Evolutionary conservation across 2,329 filamentous ascomycete genomes (phyloP), one percentile per base, ranked within the genome.

Genomic region (Colletotrichum noveboracense): DNA sequence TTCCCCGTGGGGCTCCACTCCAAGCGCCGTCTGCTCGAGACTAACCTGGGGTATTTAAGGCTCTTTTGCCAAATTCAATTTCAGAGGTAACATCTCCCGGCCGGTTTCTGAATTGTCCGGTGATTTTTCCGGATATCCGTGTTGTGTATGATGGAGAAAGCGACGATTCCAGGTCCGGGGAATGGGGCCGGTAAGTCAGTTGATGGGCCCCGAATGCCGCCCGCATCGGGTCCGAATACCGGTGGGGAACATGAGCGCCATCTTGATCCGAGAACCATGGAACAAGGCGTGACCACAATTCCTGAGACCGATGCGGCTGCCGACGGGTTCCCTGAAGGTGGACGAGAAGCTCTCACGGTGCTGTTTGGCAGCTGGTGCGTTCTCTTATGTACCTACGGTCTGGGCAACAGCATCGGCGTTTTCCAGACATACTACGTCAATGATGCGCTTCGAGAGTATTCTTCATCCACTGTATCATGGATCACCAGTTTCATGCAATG

Each of bases 351-450:
- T 12, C 92, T 90, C 89, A 84, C 90, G 13, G 88, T 89, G 3
- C 90, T 93, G 6, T 80, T 86, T 43, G 87, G 87, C 52, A 85
- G 85, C 6, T 88, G 84, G 82, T 86, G 84, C 75, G 82, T 83
- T 6, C 78, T 87, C 26, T 86, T 88, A 69, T 87, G 85, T 78
- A 87, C 85, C 1, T 88, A 87, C 78, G 86, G 86, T 0, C 78
- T 87, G 18, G 76, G 87, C 65, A 88, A 88, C 79, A 86, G 77
- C 73, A 81, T 87, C 9, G 91, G 91, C 7, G 86, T 91, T 18
- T 93, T 93, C 78, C 89, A 92, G 81, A 85, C 87, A 55, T 92
- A 92, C 81, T 93, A 93, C 77, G 83, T 90, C 73, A 80, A 80
- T 10, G 84, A 86, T 16, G 87, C 88, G 28, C 82, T 93, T 24